Percentiles rank a stretch among this genome's conserved stretches.
phyloP scores from a whole-genome alignment of 2,329 filamentous ascomycete species.

The Phaeosphaeria sp. region DNA sequence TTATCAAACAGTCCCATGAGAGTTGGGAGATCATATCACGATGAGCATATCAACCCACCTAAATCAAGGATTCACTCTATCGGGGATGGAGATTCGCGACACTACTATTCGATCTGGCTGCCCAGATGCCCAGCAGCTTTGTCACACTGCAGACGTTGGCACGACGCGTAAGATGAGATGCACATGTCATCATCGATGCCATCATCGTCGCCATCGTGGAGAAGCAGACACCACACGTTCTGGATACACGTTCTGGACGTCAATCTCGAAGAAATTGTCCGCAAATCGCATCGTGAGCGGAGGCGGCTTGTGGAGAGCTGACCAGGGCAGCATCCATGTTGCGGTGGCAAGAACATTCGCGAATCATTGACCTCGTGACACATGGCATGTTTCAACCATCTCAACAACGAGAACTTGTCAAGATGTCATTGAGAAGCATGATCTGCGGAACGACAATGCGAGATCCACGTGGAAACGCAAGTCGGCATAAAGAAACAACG shows the following conservation, averaged over 20 bases:
- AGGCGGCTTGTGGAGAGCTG: background rate
- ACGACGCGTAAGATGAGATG: background rate
- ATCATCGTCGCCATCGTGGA: background rate
- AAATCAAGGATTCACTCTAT: no score
- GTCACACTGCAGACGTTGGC: background rate
- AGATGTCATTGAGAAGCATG: background rate
- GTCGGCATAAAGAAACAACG: background rate
- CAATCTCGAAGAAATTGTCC: background rate
- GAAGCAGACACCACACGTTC: background rate
- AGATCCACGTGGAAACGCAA: background rate
- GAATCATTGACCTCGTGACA: background rate
- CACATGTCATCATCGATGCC: background rate
- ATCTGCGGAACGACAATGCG: background rate
- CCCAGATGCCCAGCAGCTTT: background rate
- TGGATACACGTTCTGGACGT: background rate
- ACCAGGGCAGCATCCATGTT: background rate
- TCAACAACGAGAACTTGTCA: background rate
- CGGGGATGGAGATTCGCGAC: no score
- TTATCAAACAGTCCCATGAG: no score
- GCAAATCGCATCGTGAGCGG: background rate
- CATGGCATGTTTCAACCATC: background rate
- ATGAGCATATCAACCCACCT: no score
- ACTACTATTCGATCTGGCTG: no score
- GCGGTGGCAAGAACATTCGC: background rate
- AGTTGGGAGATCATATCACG: no score